These are phyloP conservation scores for Penicillium parvum DNA, from an alignment of 495 filamentous ascomycete genomes.

Conservation along the genomic window DNA sequence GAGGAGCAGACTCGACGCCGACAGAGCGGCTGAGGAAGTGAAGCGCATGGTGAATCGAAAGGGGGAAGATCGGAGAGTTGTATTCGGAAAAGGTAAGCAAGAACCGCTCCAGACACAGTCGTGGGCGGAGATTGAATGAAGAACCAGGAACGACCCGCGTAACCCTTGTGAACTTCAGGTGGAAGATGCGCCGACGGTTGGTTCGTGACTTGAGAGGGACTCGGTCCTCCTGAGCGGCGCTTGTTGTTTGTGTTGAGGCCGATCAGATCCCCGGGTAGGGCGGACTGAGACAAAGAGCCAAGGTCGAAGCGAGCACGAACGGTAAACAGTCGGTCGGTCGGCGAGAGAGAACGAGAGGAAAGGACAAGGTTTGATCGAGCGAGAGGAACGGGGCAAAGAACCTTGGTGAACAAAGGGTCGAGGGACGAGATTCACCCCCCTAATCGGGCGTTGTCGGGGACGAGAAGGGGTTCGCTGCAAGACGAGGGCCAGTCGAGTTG, in stretches of 20 bases:
- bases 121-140: slow-evolving; percentile 20
- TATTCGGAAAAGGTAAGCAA: slow-evolving; percentile 5
- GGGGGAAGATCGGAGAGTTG: slow-evolving; percentile 4
- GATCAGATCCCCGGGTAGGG: not conserved
- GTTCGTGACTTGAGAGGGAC: slow-evolving; percentile 5
- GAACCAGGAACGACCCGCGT: slow-evolving; percentile 46
- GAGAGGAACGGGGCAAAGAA: slow-evolving; percentile 4
- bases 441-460: slow-evolving; percentile 10
- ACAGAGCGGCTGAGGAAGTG: slow-evolving; percentile 25
- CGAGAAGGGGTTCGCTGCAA: not conserved
- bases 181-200: slow-evolving; percentile 3
- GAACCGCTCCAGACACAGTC: slow-evolving; percentile 26
- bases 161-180: slow-evolving; percentile 31
- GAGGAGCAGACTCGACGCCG: slow-evolving; percentile 27
- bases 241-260: slow-evolving; percentile 1
- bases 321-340: not conserved
- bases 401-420: slow-evolving; percentile 5
- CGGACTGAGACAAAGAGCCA: not conserved
- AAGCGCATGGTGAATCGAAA: slow-evolving; percentile 29
- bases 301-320: slow-evolving; percentile 1
- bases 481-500: slow-evolving; percentile 7
- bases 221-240: not conserved
- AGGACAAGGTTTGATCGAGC: slow-evolving; percentile 3
- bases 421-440: slow-evolving; percentile 7
- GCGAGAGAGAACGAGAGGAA: slow-evolving; percentile 6